Evolutionary conservation across 2,329 filamentous ascomycete species (phyloP).

Genomic region (Scytalidium lignicola): DNA sequence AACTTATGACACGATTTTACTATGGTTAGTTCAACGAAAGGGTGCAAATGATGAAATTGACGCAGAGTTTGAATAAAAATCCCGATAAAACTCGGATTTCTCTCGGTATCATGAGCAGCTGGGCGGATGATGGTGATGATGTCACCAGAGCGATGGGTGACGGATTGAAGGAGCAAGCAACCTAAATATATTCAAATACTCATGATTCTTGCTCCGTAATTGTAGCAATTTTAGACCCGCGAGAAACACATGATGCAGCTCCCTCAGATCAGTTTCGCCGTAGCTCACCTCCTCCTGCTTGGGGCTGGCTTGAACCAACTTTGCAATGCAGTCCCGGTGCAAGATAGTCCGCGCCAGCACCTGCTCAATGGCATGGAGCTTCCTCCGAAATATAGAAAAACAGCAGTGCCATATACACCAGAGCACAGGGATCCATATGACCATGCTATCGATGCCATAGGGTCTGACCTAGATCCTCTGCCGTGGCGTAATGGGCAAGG

Average conservation of each 20-base stretch:
- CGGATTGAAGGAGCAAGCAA: too few species aligned
- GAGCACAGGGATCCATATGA: conserved; percentile 58
- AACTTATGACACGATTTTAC: too few species aligned
- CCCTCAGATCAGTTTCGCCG: neutral
- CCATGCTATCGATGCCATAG: conserved; percentile 54
- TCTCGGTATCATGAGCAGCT: too few species aligned
- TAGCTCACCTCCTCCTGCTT: conserved; percentile 11
- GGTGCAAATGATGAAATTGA: too few species aligned
- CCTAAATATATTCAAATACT: too few species aligned
- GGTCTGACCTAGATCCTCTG: conserved; percentile 56
- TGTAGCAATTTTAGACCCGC: too few species aligned
- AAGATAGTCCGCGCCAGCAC: conserved; percentile 51
- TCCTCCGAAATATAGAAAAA: conserved; percentile 33
- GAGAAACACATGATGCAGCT: neutral
- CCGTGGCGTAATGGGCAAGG: conserved; percentile 62
- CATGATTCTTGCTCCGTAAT: too few species aligned
- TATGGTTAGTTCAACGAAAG: too few species aligned
- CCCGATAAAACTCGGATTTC: too few species aligned
- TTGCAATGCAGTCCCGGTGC: conserved; percentile 22
- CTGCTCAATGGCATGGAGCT: conserved; percentile 45
- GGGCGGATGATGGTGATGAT: too few species aligned
- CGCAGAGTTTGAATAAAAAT: too few species aligned
- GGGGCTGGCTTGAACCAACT: conserved; percentile 18
- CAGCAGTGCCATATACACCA: conserved; percentile 49
- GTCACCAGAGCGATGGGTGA: too few species aligned